phyloP scores from a whole-genome alignment of 1,139 yeast species.

The Scheffersomyces stambukii region DNA sequence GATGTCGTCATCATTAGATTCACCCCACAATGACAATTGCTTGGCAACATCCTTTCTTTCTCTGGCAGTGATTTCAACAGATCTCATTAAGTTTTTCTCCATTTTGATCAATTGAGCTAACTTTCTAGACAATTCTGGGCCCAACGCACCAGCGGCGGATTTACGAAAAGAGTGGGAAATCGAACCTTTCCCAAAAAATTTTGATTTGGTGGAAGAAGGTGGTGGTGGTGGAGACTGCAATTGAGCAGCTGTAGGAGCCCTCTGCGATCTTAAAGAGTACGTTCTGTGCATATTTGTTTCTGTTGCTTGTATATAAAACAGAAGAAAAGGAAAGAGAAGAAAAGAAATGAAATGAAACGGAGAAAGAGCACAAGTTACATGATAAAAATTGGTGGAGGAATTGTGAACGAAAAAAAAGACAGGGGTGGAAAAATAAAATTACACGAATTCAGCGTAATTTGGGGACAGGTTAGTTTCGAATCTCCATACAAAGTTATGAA shows the following conservation, averaged over 20 bases:
- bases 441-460: too few species aligned
- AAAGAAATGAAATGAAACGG: neutral
- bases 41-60: slow-evolving; percentile 83
- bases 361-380: neutral
- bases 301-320: neutral
- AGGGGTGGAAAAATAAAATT: too few species aligned
- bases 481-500: too few species aligned
- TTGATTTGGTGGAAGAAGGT: slow-evolving; percentile 61
- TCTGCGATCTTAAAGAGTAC: slow-evolving; percentile 70
- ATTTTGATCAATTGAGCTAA: slow-evolving; percentile 74
- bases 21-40: slow-evolving; percentile 84
- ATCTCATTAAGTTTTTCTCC: slow-evolving; percentile 78
- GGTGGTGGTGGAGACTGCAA: slow-evolving; percentile 81
- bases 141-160: slow-evolving; percentile 68
- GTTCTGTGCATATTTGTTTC: slow-evolving; percentile 64
- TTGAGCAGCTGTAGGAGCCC: slow-evolving; percentile 83
- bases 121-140: slow-evolving; percentile 76
- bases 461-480: too few species aligned
- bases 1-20: slow-evolving; percentile 78
- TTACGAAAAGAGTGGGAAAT: slow-evolving; percentile 65
- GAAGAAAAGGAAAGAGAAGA: neutral
- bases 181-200: slow-evolving; percentile 71
- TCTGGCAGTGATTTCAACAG: slow-evolving; percentile 71
- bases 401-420: too few species aligned
- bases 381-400: neutral